Evolutionary conservation across 306 rosid species (phyloP).

Genomic region (Mucuna pruriens): DNA sequence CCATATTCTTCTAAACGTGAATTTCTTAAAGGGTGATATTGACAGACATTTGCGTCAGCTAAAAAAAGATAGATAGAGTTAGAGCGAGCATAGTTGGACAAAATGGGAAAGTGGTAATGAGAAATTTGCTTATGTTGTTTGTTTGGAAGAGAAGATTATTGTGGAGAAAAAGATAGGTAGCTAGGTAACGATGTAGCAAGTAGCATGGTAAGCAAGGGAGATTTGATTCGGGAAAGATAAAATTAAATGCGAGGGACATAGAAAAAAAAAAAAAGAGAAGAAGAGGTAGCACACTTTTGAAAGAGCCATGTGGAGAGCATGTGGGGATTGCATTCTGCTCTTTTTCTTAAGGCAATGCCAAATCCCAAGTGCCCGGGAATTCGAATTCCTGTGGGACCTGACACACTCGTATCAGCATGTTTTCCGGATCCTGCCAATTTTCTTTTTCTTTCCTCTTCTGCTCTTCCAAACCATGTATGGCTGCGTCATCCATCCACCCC

Average conservation of each 20-base stretch:
- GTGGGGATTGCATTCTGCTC: slow-evolving; percentile 56
- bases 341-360: slow-evolving; percentile 49
- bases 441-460: slow-evolving; percentile 12
- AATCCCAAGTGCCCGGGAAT: slow-evolving; percentile 59
- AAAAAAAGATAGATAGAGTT: not conserved
- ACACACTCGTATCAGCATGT: slow-evolving; percentile 52
- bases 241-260: not conserved
- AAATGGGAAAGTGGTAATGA: slow-evolving; percentile 33
- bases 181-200: not conserved
- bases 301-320: slow-evolving; percentile 75
- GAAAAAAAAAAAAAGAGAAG: not conserved
- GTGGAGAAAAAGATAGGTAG: slow-evolving; percentile 6
- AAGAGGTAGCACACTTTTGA: slow-evolving; percentile 42
- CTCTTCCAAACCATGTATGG: not conserved
- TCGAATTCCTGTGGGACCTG: slow-evolving; percentile 62
- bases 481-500: too few relatives aligned
- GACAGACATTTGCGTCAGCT: not conserved
- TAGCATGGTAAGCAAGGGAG: not conserved
- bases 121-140: slow-evolving; percentile 4
- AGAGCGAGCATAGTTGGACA: not conserved
- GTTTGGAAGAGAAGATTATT: slow-evolving; percentile 32
- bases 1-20: slow-evolving; percentile 14
- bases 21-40: slow-evolving; percentile 3
- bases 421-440: slow-evolving; percentile 80
- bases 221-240: slow-evolving; percentile 24